Base-by-base conservation (phyloP, 192 early-diverging fungal genomes). In the Entomortierella lignicola region DNA sequence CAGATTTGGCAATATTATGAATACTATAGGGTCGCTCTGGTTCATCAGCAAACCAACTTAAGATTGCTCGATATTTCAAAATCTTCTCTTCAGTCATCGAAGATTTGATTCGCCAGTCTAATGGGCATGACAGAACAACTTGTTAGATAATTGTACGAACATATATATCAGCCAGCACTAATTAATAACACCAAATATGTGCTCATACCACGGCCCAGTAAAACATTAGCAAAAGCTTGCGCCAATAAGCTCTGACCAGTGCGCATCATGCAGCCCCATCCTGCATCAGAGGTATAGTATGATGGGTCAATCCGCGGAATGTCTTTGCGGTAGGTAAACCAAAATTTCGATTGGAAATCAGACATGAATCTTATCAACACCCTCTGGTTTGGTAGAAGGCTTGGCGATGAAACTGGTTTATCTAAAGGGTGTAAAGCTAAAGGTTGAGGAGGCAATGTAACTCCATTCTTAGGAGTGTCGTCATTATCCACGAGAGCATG, bases 191-290 rank as follows among this genome's bases (percentile, higher is more conserved):
- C n/a, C n/a, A n/a, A n/a, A n/a, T n/a, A n/a, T n/a, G n/a, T 55
- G 30, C n/a, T 39, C 50, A 20, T 68, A 84, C 82, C 82, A 58
- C 82, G 63, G 26, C 82, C 82, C 29, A 84, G 53, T 15, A 81
- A 52, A n/a, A 81, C 26, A 31, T 70, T 65, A 3, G 80, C 43
- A 56, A 84, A 84, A 21, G 71, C 82, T 26, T 84, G 77, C 2
- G 82, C 82, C 3, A 84, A 56, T 60, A 84, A 60, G 52, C 82
- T 84, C 37, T 84, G 82, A 6, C 82, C 82, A 8, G 82, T 84
- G 29, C 82, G 71, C 65, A 80, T 79, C 82, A 84, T 84, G 18
- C 82, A 84, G 25, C 82, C 82, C 82, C 82, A 84, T 21, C 82
- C 82, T 20, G 82, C 79, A 55, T 84, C 82, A 3, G 71, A 73